These are phyloP conservation scores for Zopfochytrium polystomum DNA, from an alignment of 371 early-diverging fungal genomes.

Conservation along the genomic window DNA sequence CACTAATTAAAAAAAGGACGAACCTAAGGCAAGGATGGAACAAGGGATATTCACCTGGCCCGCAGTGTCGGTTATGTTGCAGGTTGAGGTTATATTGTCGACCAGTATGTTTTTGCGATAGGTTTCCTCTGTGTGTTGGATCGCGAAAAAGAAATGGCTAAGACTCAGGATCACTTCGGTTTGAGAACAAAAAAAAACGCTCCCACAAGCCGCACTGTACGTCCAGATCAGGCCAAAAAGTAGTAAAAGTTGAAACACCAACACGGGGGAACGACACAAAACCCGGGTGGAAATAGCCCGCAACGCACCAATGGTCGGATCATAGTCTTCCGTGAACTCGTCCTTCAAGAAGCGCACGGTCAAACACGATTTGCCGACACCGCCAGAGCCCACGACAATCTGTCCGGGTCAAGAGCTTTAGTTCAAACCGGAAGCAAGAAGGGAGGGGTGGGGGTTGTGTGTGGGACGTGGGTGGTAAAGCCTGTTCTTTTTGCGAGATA, in stretches of 20 bases:
- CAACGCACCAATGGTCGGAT: constrained; percentile 52
- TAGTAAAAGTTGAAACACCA: background rate
- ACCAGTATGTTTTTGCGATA: constrained; percentile 53
- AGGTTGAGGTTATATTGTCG: constrained; percentile 37
- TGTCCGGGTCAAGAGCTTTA: constrained; percentile 12
- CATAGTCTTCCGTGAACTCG: constrained; percentile 57
- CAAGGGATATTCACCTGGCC: constrained; percentile 39
- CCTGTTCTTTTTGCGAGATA: background rate
- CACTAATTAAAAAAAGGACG: background rate
- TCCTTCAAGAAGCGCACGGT: constrained; percentile 58
- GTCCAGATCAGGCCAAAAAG: no score
- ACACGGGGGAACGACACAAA: background rate
- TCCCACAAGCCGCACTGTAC: background rate
- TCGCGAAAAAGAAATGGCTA: background rate
- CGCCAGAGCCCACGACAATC: constrained; percentile 60
- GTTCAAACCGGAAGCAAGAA: background rate
- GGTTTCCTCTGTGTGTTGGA: constrained; percentile 47
- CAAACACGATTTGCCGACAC: constrained; percentile 62
- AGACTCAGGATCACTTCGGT: background rate
- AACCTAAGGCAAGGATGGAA: background rate
- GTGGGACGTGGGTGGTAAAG: background rate
- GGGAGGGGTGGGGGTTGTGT: background rate
- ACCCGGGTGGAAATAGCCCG: background rate
- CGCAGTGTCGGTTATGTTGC: constrained; percentile 57
- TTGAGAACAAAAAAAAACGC: background rate